Conservation (phyloP, 1,284 basidiomycete genomes). For the Ustilago trichophora region DNA sequence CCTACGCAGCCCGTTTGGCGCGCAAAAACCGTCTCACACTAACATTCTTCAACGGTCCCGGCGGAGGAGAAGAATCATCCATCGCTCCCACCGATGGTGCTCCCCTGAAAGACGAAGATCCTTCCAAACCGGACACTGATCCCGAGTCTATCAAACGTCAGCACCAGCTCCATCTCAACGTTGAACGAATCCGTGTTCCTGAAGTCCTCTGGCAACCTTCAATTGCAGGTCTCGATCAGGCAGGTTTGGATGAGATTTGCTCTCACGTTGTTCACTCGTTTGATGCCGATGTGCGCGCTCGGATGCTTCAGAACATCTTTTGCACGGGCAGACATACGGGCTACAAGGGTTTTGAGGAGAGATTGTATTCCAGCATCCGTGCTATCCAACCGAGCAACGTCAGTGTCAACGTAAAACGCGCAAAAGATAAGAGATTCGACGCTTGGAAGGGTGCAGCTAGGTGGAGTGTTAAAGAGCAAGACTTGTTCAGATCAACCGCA, state of each 20-base stretch:
- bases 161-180: constrained; percentile 85
- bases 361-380: constrained; percentile 73
- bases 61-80: constrained; percentile 34
- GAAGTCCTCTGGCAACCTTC: constrained; percentile 92
- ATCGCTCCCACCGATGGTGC: constrained; percentile 11
- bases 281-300: constrained; percentile 72
- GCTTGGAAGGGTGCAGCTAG: constrained; percentile 92
- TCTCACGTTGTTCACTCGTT: constrained; percentile 87
- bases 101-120: constrained; percentile 69
- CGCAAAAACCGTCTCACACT: constrained; percentile 83
- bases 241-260: constrained; percentile 88
- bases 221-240: constrained; percentile 94
- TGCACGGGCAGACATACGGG: constrained; percentile 84
- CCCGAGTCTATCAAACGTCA: constrained; percentile 71
- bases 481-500: constrained; percentile 69
- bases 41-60: constrained; percentile 75
- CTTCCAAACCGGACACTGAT: constrained; percentile 61
- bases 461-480: constrained; percentile 72
- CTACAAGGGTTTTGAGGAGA: constrained; percentile 76
- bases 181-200: constrained; percentile 91
- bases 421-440: constrained; percentile 77
- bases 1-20: constrained; percentile 79
- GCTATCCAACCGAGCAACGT: constrained; percentile 51
- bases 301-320: constrained; percentile 85
- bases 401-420: constrained; percentile 67